A percentile compares a stretch with the other conserved stretches of the same genome.
phyloP scores from a whole-genome alignment of 495 filamentous ascomycete species.

The Penicillium alfredii region DNA sequence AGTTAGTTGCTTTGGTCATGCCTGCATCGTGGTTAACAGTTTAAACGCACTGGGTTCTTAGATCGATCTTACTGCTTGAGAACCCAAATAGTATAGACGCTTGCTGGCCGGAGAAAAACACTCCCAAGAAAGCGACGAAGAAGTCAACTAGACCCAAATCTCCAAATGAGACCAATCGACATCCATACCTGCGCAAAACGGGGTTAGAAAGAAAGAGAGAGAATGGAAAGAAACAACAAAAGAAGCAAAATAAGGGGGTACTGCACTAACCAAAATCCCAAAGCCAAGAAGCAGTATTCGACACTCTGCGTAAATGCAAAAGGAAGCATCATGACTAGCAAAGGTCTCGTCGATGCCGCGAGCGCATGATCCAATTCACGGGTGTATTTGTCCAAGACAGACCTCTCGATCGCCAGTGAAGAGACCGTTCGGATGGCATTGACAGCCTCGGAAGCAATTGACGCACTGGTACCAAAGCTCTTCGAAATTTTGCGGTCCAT shows the following conservation, averaged over 20 bases:
- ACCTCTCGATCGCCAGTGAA: conserved; percentile 47
- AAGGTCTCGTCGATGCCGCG: background rate
- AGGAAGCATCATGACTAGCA: conserved; percentile 10
- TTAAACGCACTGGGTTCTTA: no score
- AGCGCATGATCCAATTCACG: conserved; percentile 5
- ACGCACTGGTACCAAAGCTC: conserved; percentile 44
- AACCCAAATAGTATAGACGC: conserved; percentile 41
- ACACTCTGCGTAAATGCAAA: conserved; percentile 24
- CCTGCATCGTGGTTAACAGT: conserved; percentile 11
- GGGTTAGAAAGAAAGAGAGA: no score
- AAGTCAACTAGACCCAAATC: conserved; percentile 45
- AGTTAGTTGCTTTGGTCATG: conserved; percentile 41
- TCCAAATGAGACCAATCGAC: conserved; percentile 21
- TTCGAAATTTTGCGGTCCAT: conserved; percentile 48
- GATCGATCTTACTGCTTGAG: conserved; percentile 17
- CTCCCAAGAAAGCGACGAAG: conserved; percentile 47
- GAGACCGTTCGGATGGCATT: conserved; percentile 50
- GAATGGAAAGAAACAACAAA: no score
- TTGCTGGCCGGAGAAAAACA: conserved; percentile 46
- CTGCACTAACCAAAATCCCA: conserved; percentile 45
- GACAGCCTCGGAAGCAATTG: conserved; percentile 50
- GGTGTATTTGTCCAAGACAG: conserved; percentile 47
- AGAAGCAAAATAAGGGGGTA: no score
- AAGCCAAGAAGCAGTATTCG: conserved; percentile 43
- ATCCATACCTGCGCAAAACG: conserved; percentile 36